Conservation (phyloP, 768 basidiomycete species). For the Crassisporium funariophilum region DNA sequence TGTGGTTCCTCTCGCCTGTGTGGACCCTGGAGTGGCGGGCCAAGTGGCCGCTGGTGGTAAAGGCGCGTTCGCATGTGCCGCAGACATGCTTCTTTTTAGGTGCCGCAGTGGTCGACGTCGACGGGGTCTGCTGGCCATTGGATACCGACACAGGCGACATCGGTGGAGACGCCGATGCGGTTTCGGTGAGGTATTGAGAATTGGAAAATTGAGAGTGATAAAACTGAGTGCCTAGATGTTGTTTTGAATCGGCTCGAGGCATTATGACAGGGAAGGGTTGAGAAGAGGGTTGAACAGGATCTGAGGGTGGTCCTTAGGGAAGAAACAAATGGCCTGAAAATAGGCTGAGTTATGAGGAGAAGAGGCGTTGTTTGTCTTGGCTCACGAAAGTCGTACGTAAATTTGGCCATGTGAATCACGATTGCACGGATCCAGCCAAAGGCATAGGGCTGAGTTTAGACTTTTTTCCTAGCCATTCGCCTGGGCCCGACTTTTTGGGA, state of each 20-base stretch:
- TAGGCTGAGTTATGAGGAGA: constrained; percentile 27
- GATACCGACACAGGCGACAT: constrained; percentile 28
- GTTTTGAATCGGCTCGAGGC: constrained; percentile 41
- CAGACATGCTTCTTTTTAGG: constrained; percentile 65
- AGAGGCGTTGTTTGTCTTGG: constrained; percentile 30
- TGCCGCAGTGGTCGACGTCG: constrained; percentile 13
- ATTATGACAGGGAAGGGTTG: constrained; percentile 21
- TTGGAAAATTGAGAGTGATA: constrained; percentile 36
- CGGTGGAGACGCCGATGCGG: constrained; percentile 27
- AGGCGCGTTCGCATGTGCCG: constrained; percentile 69
- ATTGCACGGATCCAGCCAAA: constrained; percentile 14
- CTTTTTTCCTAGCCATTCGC: constrained; percentile 23
- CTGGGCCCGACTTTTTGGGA: constrained; percentile 19
- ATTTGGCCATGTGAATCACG: constrained; percentile 29
- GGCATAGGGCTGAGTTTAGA: constrained; percentile 28
- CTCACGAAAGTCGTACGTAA: constrained; percentile 34
- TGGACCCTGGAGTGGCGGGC: constrained; percentile 88
- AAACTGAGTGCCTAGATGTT: constrained; percentile 26
- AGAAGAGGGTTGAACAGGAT: constrained; percentile 9
- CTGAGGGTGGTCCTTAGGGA: constrained; percentile 15
- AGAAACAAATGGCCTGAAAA: constrained; percentile 16
- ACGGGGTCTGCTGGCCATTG: constrained; percentile 3
- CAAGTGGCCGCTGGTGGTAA: constrained; percentile 89
- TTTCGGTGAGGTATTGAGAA: constrained; percentile 27
- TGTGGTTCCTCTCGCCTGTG: constrained; percentile 91